Base-by-base conservation (phyloP, 306 rosid species). In the Corylus avellana region DNA sequence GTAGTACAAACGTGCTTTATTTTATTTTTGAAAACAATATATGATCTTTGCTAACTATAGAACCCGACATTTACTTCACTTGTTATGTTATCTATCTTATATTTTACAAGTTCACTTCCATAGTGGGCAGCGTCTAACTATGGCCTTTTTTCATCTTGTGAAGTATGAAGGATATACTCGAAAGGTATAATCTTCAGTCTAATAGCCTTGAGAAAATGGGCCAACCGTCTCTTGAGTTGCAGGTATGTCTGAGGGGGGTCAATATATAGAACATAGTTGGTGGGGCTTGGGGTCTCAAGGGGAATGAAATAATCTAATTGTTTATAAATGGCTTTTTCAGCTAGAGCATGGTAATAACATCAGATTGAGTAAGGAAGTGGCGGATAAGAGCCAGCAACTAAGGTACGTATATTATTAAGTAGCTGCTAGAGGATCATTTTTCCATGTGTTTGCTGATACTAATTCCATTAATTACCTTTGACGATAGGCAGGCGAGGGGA, bases 401-500 rank as follows among this genome's bases (percentile, higher is more conserved):
- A 85, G 88, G 25, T 22, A 22, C 25, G 91, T 87, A 76, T 32
- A 62, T 53, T 12, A 29, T 67, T 39, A 42, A 2, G 25, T 22
- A 14, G 48, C 35, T 18, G 50, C 51, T 67, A 39, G 3, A 67
- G 51, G 27, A 18, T 67, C 1, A 9, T n/a, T 5, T 17, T 44
- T 67, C 72, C 29, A 4, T 3, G 9, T 67, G 37, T 39, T 29
- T 58, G 50, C 50, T 22, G 72, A 17, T 37, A 42, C 12, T 67
- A 67, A 67, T 67, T 39, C n/a, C 25, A 18, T 17, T 22, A 22
- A 22, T 39, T 8, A 4, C 51, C 42, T 67, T 39, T 39, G 51
- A 18, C 37, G 42, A 74, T 63, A 85, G 91, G 82, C 84, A 75
- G 67, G 72, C 80, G 87, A 78, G 48, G 8, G 91, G 87, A 4